Conservation (phyloP, 2,329 filamentous ascomycete genomes). For the Colletotrichum sp. region DNA sequence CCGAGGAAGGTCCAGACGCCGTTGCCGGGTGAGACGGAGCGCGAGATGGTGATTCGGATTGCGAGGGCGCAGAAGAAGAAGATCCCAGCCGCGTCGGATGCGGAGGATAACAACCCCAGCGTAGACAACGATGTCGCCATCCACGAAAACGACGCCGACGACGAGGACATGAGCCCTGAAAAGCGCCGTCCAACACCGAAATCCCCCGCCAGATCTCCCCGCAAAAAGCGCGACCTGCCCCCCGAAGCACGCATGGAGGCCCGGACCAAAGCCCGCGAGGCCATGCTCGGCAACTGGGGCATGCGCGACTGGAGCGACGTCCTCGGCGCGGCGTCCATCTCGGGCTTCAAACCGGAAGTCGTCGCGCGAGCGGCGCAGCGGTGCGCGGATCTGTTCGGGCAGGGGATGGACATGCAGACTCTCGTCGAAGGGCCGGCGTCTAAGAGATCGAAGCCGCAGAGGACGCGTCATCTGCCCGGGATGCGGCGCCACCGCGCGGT, state of each 20-base stretch:
- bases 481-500: background rate
- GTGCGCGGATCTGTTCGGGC: conserved; percentile 77
- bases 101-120: background rate
- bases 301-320: conserved; percentile 86
- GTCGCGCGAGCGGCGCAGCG: conserved; percentile 74
- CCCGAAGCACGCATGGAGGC: conserved; percentile 13
- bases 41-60: conserved; percentile 52
- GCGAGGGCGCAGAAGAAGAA: conserved; percentile 40
- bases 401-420: conserved; percentile 70
- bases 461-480: background rate
- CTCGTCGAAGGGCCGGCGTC: conserved; percentile 43
- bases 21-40: conserved; percentile 48
- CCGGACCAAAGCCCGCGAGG: conserved; percentile 26
- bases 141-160: background rate
- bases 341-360: conserved; percentile 69
- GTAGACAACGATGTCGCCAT: fast-evolving
- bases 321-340: conserved; percentile 76
- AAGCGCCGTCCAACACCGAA: conserved; percentile 1
- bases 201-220: conserved; percentile 12
- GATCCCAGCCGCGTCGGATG: conserved; percentile 22
- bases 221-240: conserved; percentile 11
- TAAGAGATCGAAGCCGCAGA: conserved; percentile 7
- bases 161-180: background rate
- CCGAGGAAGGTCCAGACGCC: conserved; percentile 44
- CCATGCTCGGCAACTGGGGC: conserved; percentile 37